Evolutionary conservation across 805 yeast species (phyloP).

Genomic region (Yarrowia phangngaensis): DNA sequence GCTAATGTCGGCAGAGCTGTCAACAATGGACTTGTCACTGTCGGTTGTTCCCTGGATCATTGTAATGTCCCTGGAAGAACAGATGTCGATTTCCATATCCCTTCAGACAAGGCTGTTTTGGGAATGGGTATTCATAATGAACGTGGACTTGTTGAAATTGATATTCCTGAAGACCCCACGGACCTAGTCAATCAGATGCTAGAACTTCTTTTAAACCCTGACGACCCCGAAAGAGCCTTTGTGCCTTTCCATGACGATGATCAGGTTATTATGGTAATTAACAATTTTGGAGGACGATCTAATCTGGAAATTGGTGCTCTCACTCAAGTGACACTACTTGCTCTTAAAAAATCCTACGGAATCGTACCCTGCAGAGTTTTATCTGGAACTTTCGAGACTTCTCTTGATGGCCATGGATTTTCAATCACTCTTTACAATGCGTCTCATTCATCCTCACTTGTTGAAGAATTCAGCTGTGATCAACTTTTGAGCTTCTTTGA

Average conservation of each 20-base stretch:
- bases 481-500: conserved; percentile 58
- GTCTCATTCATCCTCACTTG: conserved; percentile 44
- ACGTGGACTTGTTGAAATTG: conserved; percentile 67
- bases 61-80: conserved; percentile 83
- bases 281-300: conserved; percentile 89
- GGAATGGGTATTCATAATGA: conserved; percentile 97
- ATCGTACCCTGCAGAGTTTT: conserved; percentile 65
- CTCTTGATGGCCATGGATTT: conserved; percentile 89
- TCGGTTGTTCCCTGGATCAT: conserved; percentile 86
- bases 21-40: conserved; percentile 67
- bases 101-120: conserved; percentile 1
- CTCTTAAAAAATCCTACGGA: conserved; percentile 50
- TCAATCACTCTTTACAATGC: conserved; percentile 72
- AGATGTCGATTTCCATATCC: conserved; percentile 66
- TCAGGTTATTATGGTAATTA: conserved; percentile 65
- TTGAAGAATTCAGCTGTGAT: conserved; percentile 41
- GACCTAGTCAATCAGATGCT: conserved; percentile 51
- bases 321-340: conserved; percentile 54
- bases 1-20: conserved; percentile 57
- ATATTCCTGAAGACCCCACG: conserved; percentile 64
- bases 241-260: conserved; percentile 62
- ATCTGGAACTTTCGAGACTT: conserved; percentile 79
- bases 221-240: conserved; percentile 55
- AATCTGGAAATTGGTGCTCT: conserved; percentile 72
- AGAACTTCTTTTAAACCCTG: conserved; percentile 66